Base-by-base conservation (phyloP, 805 yeast species). In the Brettanomyces custersianus region DNA sequence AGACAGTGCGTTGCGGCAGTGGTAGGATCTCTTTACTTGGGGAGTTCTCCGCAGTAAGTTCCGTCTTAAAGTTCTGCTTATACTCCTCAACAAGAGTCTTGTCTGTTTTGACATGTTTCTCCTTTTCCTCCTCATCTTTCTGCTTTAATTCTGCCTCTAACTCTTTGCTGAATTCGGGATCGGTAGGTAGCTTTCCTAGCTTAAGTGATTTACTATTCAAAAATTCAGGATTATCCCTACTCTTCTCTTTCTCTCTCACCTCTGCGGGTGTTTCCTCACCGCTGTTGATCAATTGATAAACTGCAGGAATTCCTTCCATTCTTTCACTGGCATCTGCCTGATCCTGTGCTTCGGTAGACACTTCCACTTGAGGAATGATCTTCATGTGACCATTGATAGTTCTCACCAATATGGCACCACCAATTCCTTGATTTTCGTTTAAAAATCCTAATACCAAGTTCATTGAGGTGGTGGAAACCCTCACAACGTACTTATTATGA, bases 391-490 rank as follows among this genome's bases (percentile, higher is more conserved):
- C 88, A 62, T 92, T 92, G 43, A 92, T 78, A 33, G 86, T 70
- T 46, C 96, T 67, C 33, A 92, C 84, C 36, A 90, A 66, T 26
- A 90, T 72, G 2, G 88, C 80, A 2, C 97, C 97, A 29, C 97
- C 97, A 37, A 79, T 78, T 8, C 81, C 80, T 57, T 87, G 96
- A 54, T 87, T 85, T 52, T 90, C 96, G 54, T 86, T 94, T 37
- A 92, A 60, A 47, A 87, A 90, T 54, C 85, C 84, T 36, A 92
- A 65, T 44, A 92, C 68, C 46, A 90, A 62, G 54, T 87, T 92
- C 51, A 90, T 69, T 4, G 94, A 76, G 1, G 96, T 87, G 43
- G 83, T 78, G 11, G 95, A 80, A 31, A 90, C 76, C 29, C 74
- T 71, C 7, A 90, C 66, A 36, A 74, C 68, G 59, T 86, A 92